Evolutionary conservation across 441 rosid species (phyloP).

Genomic region (Erodium chrysanthum): DNA sequence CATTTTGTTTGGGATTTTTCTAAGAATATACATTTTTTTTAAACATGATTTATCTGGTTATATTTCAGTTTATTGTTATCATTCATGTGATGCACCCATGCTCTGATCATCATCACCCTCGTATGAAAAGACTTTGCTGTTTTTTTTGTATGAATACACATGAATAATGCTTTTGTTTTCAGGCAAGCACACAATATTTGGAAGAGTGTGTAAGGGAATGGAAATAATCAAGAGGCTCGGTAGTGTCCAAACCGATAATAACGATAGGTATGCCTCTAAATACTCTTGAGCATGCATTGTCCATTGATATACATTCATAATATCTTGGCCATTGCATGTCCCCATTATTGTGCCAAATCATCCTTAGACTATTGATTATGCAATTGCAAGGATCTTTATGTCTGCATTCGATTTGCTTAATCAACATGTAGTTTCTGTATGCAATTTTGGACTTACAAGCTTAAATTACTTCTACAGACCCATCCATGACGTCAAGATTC

Average conservation of each 20-base stretch:
- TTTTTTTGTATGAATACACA: not conserved
- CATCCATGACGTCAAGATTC: conserved; percentile 81
- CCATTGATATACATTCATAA: not conserved
- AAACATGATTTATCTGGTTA: too few species aligned
- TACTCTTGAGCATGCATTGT: not conserved
- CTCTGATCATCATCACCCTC: too few species aligned
- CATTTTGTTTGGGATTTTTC: not conserved
- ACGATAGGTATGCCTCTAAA: conserved; percentile 45
- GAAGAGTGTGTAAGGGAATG: conserved; percentile 83
- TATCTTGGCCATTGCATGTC: not conserved
- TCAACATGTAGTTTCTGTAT: not conserved
- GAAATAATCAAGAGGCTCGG: conserved; percentile 95
- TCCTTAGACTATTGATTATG: not conserved
- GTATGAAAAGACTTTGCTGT: too few species aligned
- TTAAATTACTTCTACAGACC: conserved; percentile 40
- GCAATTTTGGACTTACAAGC: not conserved
- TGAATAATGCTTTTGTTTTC: conserved; percentile 15
- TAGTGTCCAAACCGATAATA: conserved; percentile 89
- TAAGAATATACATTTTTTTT: too few species aligned
- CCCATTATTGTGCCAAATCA: not conserved
- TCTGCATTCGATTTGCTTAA: not conserved
- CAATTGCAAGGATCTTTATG: not conserved
- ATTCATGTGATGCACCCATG: too few species aligned
- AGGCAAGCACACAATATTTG: conserved; percentile 97
- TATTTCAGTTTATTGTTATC: too few species aligned